Conservation (phyloP, 495 filamentous ascomycete genomes). For the Viridothelium virens region DNA sequence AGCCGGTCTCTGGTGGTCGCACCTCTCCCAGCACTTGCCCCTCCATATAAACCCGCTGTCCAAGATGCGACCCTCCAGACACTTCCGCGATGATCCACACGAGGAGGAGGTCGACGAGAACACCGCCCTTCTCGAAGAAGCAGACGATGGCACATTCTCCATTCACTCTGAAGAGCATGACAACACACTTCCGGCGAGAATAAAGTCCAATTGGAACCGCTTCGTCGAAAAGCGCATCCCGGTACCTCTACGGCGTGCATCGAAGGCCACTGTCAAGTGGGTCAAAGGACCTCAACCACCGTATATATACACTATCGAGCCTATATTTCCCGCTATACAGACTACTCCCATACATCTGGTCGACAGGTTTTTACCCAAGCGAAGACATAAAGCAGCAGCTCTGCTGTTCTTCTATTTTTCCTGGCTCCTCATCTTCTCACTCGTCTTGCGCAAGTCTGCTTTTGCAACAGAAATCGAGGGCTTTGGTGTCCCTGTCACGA, state of each 20-base stretch:
- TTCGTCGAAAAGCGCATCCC: slow-evolving; percentile 21
- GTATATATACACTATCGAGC: slow-evolving; percentile 34
- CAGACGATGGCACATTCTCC: slow-evolving; percentile 9
- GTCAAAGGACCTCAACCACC: slow-evolving; percentile 38
- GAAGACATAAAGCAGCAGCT: slow-evolving; percentile 31
- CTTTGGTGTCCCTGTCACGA: slow-evolving; percentile 37
- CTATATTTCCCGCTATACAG: slow-evolving; percentile 35
- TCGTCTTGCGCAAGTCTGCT: slow-evolving; percentile 35
- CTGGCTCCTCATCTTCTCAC: slow-evolving; percentile 34
- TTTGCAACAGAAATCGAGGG: slow-evolving; percentile 34
- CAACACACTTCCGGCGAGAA: neutral
- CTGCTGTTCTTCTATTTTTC: slow-evolving; percentile 33
- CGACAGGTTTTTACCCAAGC: slow-evolving; percentile 35
- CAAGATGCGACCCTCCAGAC: slow-evolving; percentile 3
- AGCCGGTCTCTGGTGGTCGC: slow-evolving; percentile 1
- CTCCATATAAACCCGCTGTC: neutral
- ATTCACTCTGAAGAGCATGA: slow-evolving; percentile 1
- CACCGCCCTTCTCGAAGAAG: neutral
- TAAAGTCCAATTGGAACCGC: neutral
- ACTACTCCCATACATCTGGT: slow-evolving; percentile 32
- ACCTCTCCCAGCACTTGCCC: neutral
- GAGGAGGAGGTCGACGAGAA: slow-evolving; percentile 17
- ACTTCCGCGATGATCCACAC: slow-evolving; percentile 19
- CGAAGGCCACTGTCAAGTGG: slow-evolving; percentile 29
- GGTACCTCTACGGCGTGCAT: slow-evolving; percentile 24